Base-by-base conservation (phyloP, 2,329 filamentous ascomycete genomes). In the Trichoderma oligosporum region DNA sequence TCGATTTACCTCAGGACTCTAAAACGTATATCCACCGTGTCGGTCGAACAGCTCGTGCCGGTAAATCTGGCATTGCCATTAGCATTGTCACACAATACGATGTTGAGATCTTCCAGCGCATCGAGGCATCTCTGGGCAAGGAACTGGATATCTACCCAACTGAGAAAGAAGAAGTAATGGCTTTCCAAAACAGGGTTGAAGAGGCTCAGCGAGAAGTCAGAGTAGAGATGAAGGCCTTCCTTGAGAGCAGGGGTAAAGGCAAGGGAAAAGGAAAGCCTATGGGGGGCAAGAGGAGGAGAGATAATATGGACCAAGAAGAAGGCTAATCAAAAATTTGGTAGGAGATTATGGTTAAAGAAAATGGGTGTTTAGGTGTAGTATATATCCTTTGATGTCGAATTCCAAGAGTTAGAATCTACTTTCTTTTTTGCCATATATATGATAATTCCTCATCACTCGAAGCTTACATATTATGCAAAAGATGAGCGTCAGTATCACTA, bases 1-100 rank as follows among this genome's bases (percentile, higher is more conserved):
- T 86, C 63, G 91, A 96, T 66, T 74, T 96, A 2, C 90, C 91
- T 0, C 82, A 85, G 25, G 90, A 95, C 72, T 89, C 84, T 65
- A 95, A 96, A 73, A 96, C 91, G 0, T 96, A 96, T 66, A 88
- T 96, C 29, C 91, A 96, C 72, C 82, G 91, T 52, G 91, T 96
- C 1, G 91, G 91, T 18, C 87, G 91, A 64, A 96, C 91, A 0
- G 91, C 91, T 0, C 84, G 91, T 72, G 91, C 91, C 0, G 91
- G 91, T 27, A 92, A 92, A 70, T 86, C 86, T 1, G 92, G 92
- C 48, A 82, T 89, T 41, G 91, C 91, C 7, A 81, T 96, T 45
- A 89, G 80, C 52, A 75, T 97, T 7, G 86, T 94, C 4, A 96
- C 89, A 0, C 91, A 96, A 71, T 96, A 95, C 64, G 91, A 96